These are phyloP conservation scores for Blastobotrys americana DNA, from an alignment of 805 yeast genomes.

Conservation along the genomic window DNA sequence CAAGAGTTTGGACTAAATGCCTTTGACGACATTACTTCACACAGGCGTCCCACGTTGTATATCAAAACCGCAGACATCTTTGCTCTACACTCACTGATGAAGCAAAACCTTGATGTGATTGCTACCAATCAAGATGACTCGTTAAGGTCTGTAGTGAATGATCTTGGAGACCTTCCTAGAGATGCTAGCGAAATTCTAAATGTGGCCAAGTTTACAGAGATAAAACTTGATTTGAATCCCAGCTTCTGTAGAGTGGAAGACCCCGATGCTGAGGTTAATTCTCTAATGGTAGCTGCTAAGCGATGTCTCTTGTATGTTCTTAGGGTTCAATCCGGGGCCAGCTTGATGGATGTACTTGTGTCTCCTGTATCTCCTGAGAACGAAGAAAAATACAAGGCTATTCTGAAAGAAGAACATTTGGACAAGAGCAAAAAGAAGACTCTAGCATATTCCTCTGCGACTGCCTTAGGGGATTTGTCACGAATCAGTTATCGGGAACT, in stretches of 20 bases:
- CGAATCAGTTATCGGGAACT: conserved; percentile 56
- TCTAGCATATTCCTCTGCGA: conserved; percentile 33
- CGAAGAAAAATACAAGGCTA: conserved; percentile 54
- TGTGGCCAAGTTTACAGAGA: conserved; percentile 44
- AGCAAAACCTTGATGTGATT: conserved; percentile 25
- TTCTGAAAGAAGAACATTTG: conserved; percentile 43
- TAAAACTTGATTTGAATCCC: conserved; percentile 55
- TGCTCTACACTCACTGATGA: conserved; percentile 33
- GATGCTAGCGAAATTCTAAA: conserved; percentile 42
- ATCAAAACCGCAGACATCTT: conserved; percentile 33
- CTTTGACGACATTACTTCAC: conserved; percentile 61
- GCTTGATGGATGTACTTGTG: conserved; percentile 60
- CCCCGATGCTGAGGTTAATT: conserved; percentile 49
- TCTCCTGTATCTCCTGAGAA: conserved; percentile 61
- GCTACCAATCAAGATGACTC: conserved; percentile 42
- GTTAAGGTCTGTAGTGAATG: conserved; percentile 39
- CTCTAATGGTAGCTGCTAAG: conserved; percentile 68
- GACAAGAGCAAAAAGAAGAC: conserved; percentile 16
- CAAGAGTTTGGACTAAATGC: conserved; percentile 51
- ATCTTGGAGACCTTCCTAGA: conserved; percentile 36
- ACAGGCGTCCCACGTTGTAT: conserved; percentile 35
- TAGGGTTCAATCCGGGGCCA: conserved; percentile 66
- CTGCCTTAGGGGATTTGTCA: conserved; percentile 44
- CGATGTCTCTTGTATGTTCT: conserved; percentile 75
- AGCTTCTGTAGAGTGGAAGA: conserved; percentile 38